phyloP scores from a whole-genome alignment of 352 stramenopile genomes.

The Pythium biforme region DNA sequence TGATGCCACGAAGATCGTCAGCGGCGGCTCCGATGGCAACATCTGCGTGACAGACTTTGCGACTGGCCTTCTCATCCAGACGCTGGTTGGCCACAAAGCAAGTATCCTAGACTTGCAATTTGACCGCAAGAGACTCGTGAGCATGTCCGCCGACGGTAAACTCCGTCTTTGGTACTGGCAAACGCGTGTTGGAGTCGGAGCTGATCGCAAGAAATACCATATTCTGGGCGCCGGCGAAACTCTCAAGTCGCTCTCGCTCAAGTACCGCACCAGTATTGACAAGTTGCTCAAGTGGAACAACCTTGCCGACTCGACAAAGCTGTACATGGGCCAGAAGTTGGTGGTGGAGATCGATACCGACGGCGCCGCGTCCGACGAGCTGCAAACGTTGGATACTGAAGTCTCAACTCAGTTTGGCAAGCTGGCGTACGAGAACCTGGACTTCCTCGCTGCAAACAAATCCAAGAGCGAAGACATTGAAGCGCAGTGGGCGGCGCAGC shows the following conservation, averaged over 20 bases:
- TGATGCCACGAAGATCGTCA: constrained; percentile 74
- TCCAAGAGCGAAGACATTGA: constrained; percentile 52
- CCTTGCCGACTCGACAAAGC: constrained; percentile 62
- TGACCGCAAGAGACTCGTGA: constrained; percentile 63
- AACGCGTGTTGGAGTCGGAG: constrained; percentile 36
- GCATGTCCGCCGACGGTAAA: constrained; percentile 57
- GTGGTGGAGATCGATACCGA: constrained; percentile 55
- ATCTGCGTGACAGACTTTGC: constrained; percentile 80
- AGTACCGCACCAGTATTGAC: constrained; percentile 73
- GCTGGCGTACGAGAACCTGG: constrained; percentile 56
- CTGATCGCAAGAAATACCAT: constrained; percentile 65
- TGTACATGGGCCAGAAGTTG: constrained; percentile 77
- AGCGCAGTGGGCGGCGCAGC: constrained; percentile 54
- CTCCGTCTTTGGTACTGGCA: constrained; percentile 75
- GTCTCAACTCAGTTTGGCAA: constrained; percentile 56
- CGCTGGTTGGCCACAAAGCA: constrained; percentile 45
- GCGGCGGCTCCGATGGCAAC: constrained; percentile 40
- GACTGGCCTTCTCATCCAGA: constrained; percentile 65
- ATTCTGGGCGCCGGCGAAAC: constrained; percentile 71
- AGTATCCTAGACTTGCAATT: constrained; percentile 70
- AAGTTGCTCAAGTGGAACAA: constrained; percentile 72
- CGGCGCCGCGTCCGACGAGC: constrained; percentile 45
- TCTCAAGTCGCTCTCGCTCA: constrained; percentile 66
- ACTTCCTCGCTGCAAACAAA: constrained; percentile 64
- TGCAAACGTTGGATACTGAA: constrained; percentile 52